Conservation (phyloP, 495 filamentous ascomycete species). For the Neurospora cerealis region DNA sequence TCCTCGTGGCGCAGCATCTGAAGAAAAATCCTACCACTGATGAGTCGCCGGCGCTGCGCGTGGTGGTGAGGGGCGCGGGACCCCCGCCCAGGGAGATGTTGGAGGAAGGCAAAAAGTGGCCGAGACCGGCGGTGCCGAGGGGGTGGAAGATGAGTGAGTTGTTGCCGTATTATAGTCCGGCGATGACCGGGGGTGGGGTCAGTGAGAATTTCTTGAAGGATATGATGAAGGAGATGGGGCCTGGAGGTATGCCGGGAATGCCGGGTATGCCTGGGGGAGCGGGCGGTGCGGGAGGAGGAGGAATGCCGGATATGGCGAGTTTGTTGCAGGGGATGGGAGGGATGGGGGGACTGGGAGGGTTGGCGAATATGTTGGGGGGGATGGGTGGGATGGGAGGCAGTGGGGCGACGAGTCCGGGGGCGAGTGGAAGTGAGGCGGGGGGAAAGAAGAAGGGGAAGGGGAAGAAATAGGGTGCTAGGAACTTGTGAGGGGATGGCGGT, state of each 20-base stretch:
- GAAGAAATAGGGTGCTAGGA: conserved; percentile 20
- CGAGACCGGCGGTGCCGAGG: conserved; percentile 64
- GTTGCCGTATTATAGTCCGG: conserved; percentile 76
- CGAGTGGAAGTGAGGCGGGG: conserved; percentile 15
- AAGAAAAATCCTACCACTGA: conserved; percentile 62
- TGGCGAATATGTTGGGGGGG: neutral
- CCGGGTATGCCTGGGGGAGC: neutral
- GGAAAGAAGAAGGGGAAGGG: conserved; percentile 44
- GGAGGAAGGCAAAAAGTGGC: conserved; percentile 53
- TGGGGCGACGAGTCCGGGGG: conserved; percentile 13
- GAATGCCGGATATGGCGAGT: conserved; percentile 31
- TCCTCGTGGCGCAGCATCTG: conserved; percentile 64
- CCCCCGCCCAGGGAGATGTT: conserved; percentile 25
- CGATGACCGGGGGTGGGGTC: conserved; percentile 86
- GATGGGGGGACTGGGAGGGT: conserved; percentile 6
- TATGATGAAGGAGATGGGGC: conserved; percentile 87
- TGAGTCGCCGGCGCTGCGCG: conserved; percentile 55
- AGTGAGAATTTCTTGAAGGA: conserved; percentile 95
- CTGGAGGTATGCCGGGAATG: conserved; percentile 26
- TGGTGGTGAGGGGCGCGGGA: conserved; percentile 51
- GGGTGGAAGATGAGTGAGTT: conserved; percentile 88
- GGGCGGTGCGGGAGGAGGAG: neutral
- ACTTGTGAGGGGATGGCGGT: neutral
- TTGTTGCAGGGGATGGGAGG: conserved; percentile 29
- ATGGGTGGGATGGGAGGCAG: conserved; percentile 11